Conservation (phyloP, 140 eudicot genomes). For the Bidens hawaiensis region DNA sequence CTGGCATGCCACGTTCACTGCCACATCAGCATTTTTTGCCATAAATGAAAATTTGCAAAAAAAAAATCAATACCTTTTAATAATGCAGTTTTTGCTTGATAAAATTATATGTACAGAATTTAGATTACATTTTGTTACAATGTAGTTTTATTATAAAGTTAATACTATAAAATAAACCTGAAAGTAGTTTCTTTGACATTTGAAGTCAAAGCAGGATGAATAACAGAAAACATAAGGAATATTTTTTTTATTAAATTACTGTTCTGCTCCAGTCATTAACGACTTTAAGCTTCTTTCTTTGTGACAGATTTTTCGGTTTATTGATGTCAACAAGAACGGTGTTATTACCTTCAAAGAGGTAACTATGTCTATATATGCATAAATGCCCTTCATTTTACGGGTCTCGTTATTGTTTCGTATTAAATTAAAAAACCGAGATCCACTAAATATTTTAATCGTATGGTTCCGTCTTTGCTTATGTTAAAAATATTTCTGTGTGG, state of each 20-base stretch:
- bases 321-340: conserved; percentile 69
- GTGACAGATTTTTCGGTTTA: conserved; percentile 72
- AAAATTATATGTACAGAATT: too few relatives aligned
- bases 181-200: neutral
- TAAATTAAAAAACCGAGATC: neutral
- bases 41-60: too few relatives aligned
- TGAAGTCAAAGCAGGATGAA: neutral
- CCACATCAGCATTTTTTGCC: too few relatives aligned
- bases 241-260: neutral
- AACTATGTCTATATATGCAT: neutral
- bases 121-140: too few relatives aligned
- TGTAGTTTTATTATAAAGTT: too few relatives aligned
- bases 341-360: conserved; percentile 78
- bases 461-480: neutral
- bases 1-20: too few relatives aligned
- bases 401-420: neutral
- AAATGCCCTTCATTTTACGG: conserved; percentile 5
- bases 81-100: too few relatives aligned
- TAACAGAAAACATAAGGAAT: neutral
- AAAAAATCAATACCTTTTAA: too few relatives aligned
- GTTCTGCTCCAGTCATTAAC: conserved; percentile 2
- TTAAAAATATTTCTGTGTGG: neutral
- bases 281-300: conserved; percentile 19
- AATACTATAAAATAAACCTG: neutral
- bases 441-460: neutral